Percentiles rank a stretch among this genome's conserved stretches.
Conservation (phyloP, 176 grass and related monocot genomes). For the Rhynchospora pubera region DNA sequence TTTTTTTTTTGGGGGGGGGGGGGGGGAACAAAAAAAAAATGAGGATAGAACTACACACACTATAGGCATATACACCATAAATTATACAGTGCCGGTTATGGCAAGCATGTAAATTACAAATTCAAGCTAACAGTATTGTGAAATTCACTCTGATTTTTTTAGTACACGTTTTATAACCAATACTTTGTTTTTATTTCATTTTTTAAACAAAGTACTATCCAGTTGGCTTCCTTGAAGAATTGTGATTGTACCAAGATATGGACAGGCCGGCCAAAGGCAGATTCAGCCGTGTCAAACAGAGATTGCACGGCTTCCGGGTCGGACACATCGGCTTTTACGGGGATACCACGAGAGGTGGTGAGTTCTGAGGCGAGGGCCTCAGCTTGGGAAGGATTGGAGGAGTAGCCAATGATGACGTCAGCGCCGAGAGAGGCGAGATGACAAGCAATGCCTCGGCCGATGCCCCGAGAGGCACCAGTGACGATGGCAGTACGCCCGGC, state of each 20-base stretch:
- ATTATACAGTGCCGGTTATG: too few species aligned
- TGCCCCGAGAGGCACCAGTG: constrained; percentile 58
- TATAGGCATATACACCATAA: too few species aligned
- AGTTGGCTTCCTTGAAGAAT: background rate
- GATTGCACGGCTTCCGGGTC: constrained; percentile 35
- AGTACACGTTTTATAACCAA: too few species aligned
- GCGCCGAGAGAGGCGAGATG: constrained; percentile 65
- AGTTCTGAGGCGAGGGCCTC: constrained; percentile 43
- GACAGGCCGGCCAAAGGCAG: constrained; percentile 34
- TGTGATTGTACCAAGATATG: constrained; percentile 33
- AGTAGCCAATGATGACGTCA: constrained; percentile 52
- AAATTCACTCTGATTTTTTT: background rate
- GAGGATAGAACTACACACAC: too few species aligned
- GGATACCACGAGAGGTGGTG: constrained; percentile 18
- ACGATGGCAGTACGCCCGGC: constrained; percentile 50
- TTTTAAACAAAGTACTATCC: background rate
- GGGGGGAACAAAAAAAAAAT: too few species aligned
- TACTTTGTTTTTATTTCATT: background rate
- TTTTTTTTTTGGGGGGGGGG: too few species aligned
- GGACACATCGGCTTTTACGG: constrained; percentile 41
- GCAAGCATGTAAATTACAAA: background rate
- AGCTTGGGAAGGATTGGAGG: constrained; percentile 36
- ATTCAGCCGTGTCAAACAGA: constrained; percentile 59
- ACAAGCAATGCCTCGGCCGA: constrained; percentile 47
- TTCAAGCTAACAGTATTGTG: background rate